Evolutionary conservation across 2,329 filamentous ascomycete genomes (phyloP).

Genomic region (Diaporthe destruens): DNA sequence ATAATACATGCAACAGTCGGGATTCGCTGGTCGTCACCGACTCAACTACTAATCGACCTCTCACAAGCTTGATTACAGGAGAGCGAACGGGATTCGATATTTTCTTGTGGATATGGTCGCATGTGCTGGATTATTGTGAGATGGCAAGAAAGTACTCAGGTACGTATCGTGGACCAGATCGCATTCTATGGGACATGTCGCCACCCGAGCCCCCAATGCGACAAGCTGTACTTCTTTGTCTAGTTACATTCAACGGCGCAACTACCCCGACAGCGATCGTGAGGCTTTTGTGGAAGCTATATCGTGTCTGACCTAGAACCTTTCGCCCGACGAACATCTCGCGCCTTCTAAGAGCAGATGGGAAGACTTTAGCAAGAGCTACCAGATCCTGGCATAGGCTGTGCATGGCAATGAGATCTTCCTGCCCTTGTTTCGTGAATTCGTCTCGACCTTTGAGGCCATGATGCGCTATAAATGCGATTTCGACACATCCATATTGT

Average conservation of each 20-base stretch:
- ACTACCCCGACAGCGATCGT: conserved; percentile 49
- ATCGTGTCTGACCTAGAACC: conserved; percentile 48
- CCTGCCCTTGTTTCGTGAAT: conserved; percentile 35
- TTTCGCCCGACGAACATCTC: conserved; percentile 46
- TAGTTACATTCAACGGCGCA: conserved; percentile 50
- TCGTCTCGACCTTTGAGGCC: conserved; percentile 31
- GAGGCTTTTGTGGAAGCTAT: conserved; percentile 48
- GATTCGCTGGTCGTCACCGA: conserved; percentile 33
- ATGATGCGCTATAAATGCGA: too few relatives aligned
- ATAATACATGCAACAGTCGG: conserved; percentile 33
- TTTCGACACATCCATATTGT: too few relatives aligned
- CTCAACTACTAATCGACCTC: conserved; percentile 25
- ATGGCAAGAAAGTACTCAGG: too few relatives aligned
- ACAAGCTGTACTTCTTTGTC: conserved; percentile 14
- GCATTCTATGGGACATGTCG: too few relatives aligned
- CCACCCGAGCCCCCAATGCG: background rate
- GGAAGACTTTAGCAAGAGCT: conserved; percentile 50
- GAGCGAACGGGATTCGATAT: conserved; percentile 27
- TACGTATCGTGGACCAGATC: too few relatives aligned
- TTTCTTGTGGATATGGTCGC: conserved; percentile 29
- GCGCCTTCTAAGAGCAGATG: conserved; percentile 48
- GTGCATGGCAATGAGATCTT: conserved; percentile 48
- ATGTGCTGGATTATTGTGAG: too few relatives aligned
- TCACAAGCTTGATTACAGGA: conserved; percentile 29
- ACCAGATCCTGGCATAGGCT: conserved; percentile 50